Conservation (phyloP, 1,139 yeast species). For the Taphrina confusa region DNA sequence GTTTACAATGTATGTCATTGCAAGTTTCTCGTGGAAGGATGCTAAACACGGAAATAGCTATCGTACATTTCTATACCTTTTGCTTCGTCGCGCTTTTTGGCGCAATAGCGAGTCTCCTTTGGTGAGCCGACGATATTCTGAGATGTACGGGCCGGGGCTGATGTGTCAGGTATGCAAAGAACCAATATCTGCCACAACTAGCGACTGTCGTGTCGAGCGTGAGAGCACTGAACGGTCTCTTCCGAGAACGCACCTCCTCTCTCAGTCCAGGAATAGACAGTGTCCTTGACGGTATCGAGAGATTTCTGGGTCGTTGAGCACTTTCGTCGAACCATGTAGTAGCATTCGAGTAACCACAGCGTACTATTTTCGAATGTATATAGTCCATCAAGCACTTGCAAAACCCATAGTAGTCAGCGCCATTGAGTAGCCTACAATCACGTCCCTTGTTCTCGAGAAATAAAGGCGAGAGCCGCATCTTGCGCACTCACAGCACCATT, state of each 20-base stretch:
- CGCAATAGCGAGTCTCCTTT: constrained; percentile 13
- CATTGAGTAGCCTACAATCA: no score
- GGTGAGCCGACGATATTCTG: constrained; percentile 6
- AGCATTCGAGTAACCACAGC: no score
- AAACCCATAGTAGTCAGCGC: no score
- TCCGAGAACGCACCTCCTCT: constrained; percentile 24
- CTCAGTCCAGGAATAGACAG: constrained; percentile 20
- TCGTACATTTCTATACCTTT: constrained; percentile 26
- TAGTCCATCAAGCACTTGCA: no score
- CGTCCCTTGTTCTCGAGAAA: constrained; percentile 12
- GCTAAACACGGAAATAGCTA: background rate
- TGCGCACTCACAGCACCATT: background rate
- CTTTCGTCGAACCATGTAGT: no score
- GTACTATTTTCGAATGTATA: no score
- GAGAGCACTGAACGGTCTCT: constrained; percentile 21
- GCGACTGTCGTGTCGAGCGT: constrained; percentile 13
- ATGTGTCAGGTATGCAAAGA: constrained; percentile 23
- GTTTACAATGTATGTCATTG: constrained; percentile 11
- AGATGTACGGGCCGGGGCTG: no score
- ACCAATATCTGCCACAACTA: constrained; percentile 21
- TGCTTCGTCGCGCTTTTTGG: constrained; percentile 14
- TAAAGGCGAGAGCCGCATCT: constrained; percentile 12
- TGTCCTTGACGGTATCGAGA: constrained; percentile 11
- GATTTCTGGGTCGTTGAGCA: constrained; percentile 18
- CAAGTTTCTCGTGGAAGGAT: background rate